Conservation (phyloP, 2,329 filamentous ascomycete species). For the Aschersonia sp. region DNA sequence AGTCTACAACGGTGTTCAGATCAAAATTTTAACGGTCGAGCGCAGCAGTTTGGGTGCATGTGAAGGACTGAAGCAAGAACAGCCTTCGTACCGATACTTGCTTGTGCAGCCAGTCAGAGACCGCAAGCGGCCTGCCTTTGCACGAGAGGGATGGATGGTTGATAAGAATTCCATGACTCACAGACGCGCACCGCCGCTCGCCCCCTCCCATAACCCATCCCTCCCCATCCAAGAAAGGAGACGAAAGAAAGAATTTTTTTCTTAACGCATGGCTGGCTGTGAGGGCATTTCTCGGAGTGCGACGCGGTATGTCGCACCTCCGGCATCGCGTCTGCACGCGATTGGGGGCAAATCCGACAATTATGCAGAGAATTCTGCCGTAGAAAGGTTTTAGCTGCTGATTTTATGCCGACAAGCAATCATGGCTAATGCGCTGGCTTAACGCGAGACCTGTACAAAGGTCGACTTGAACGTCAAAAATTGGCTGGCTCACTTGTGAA, state of each 20-base stretch:
- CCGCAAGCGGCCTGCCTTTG: conserved; percentile 16
- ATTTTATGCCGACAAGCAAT: no score
- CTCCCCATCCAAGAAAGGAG: neutral
- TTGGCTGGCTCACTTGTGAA: no score
- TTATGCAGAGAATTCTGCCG: no score
- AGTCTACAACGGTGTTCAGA: no score
- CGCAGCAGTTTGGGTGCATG: neutral
- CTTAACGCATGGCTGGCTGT: neutral
- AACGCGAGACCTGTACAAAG: neutral
- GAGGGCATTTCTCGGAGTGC: neutral
- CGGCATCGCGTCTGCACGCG: neutral
- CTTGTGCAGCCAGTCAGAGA: conserved; percentile 15
- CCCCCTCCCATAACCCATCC: no score
- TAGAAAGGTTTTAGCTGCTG: no score
- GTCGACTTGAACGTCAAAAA: no score
- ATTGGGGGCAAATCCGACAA: neutral
- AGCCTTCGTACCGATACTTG: conserved; percentile 7
- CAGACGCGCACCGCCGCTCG: conserved; percentile 3
- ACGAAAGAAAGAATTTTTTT: neutral
- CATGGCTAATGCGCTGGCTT: no score
- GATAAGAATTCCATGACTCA: conserved; percentile 15
- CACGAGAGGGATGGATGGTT: conserved; percentile 9
- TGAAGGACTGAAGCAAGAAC: neutral
- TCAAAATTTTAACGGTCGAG: no score
- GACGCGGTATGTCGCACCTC: neutral